These are phyloP conservation scores for Parmelia sp. DNA, from an alignment of 495 filamentous ascomycete genomes.

Conservation along the genomic window DNA sequence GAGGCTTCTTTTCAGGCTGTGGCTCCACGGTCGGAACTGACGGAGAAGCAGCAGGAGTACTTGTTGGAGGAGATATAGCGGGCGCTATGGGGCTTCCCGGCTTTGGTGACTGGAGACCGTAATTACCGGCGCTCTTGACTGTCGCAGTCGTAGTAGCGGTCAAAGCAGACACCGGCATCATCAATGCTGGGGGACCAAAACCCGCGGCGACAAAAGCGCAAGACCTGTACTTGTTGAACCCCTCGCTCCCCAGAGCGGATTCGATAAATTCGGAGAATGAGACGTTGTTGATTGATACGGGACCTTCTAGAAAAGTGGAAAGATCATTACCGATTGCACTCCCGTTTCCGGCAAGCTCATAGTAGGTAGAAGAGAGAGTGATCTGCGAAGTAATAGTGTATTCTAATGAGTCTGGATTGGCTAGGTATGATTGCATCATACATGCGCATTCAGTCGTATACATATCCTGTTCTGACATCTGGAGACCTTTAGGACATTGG, in stretches of 20 bases:
- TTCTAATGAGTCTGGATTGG: background rate
- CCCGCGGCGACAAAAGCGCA: constrained; percentile 1
- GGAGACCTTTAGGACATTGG: background rate
- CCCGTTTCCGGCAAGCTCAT: background rate
- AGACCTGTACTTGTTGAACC: background rate
- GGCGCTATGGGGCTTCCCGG: background rate
- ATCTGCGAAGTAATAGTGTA: background rate
- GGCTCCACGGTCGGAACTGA: background rate
- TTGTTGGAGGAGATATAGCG: background rate
- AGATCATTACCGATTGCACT: background rate
- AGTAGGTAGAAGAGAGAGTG: constrained; percentile 4
- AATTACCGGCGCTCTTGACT: background rate
- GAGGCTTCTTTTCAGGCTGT: background rate
- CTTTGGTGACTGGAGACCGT: background rate
- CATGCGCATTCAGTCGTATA: background rate
- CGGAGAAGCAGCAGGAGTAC: background rate
- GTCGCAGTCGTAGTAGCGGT: background rate
- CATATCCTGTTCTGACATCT: background rate
- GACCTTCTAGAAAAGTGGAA: background rate
- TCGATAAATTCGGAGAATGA: background rate
- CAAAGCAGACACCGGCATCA: background rate
- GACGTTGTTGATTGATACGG: background rate
- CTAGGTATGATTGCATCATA: background rate
- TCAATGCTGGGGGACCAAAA: constrained; percentile 1
- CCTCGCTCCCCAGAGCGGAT: background rate